A percentile compares a stretch with the other conserved stretches of the same genome.
These are phyloP conservation scores for Penicillium ochrochloron DNA, from an alignment of 495 filamentous ascomycete genomes.

Conservation along the genomic window DNA sequence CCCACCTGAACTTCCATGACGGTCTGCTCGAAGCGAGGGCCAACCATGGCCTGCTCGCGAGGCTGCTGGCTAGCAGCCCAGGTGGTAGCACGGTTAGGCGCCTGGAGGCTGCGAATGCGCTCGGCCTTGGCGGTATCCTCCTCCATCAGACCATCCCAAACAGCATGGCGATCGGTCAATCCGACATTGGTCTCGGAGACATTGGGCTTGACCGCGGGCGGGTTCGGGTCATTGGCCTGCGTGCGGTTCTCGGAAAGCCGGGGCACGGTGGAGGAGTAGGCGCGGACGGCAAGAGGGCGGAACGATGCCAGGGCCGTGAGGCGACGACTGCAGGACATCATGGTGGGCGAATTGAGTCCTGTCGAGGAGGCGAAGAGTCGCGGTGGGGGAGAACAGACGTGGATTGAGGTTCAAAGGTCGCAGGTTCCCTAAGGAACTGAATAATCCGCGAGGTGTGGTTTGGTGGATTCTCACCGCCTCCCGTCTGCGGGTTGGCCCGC, in stretches of 20 bases:
- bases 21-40: slow-evolving; percentile 96
- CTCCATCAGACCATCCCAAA: slow-evolving; percentile 49
- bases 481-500: slow-evolving; percentile 9
- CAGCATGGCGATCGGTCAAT: slow-evolving; percentile 53
- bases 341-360: slow-evolving; percentile 45
- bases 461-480: slow-evolving; percentile 28
- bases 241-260: slow-evolving; percentile 54
- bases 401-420: slow-evolving; percentile 15
- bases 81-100: slow-evolving; percentile 78
- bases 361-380: slow-evolving; percentile 15
- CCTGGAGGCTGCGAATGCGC: slow-evolving; percentile 67
- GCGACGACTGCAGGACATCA: slow-evolving; percentile 62
- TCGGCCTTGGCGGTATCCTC: slow-evolving; percentile 66
- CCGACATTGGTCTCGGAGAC: slow-evolving; percentile 65
- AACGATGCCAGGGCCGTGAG: slow-evolving; percentile 45
- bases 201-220: slow-evolving; percentile 50
- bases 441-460: slow-evolving; percentile 42
- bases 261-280: slow-evolving; percentile 54
- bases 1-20: slow-evolving; percentile 87
- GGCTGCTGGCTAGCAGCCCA: slow-evolving; percentile 88
- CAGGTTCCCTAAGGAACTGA: slow-evolving; percentile 31
- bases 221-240: slow-evolving; percentile 59
- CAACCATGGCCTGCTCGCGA: slow-evolving; percentile 79
- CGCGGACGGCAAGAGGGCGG: slow-evolving; percentile 43
- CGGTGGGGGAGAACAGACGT: slow-evolving; percentile 15